These are phyloP conservation scores for sorghum (Sorghum bicolor) DNA, from an alignment of 176 grass and related monocot species.

Conservation along the genomic window DNA sequence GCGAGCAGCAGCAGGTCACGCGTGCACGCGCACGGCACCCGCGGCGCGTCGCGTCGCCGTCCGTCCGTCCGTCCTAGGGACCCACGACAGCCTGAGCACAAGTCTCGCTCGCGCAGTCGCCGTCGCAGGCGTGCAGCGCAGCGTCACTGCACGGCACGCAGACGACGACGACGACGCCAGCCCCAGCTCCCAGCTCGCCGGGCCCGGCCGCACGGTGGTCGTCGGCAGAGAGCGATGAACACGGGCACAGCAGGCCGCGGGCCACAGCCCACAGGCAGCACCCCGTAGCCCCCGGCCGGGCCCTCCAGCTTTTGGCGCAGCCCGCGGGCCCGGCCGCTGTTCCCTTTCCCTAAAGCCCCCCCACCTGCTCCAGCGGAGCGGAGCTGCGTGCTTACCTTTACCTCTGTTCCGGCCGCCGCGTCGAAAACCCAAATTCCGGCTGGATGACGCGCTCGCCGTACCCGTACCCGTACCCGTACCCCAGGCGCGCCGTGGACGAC, in stretches of 20 bases:
- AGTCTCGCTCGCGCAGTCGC: not conserved
- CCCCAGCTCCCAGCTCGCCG: not conserved
- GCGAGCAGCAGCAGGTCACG: not conserved
- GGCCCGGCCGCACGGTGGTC: slow-evolving; percentile 40
- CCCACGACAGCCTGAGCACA: not conserved
- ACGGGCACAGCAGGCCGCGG: not conserved
- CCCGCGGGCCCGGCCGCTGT: not conserved
- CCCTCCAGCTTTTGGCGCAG: slow-evolving; percentile 27
- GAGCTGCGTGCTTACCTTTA: too few relatives aligned
- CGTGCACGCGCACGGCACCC: not conserved
- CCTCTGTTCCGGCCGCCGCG: too few relatives aligned
- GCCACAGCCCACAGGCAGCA: not conserved
- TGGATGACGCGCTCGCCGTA: too few relatives aligned
- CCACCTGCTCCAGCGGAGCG: too few relatives aligned
- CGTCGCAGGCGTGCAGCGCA: not conserved
- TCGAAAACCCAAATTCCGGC: too few relatives aligned
- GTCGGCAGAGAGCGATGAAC: slow-evolving; percentile 43
- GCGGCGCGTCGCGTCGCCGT: not conserved
- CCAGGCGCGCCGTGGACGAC: too few relatives aligned
- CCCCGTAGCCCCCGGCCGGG: not conserved
- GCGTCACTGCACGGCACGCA: not conserved
- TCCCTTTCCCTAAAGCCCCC: not conserved
- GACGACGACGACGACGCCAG: not conserved
- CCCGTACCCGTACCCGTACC: too few relatives aligned
- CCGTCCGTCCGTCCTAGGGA: not conserved